Evolutionary conservation across 306 rosid species (phyloP), one percentile per base, ranked within the genome.

Genomic region (Prunus mume): DNA sequence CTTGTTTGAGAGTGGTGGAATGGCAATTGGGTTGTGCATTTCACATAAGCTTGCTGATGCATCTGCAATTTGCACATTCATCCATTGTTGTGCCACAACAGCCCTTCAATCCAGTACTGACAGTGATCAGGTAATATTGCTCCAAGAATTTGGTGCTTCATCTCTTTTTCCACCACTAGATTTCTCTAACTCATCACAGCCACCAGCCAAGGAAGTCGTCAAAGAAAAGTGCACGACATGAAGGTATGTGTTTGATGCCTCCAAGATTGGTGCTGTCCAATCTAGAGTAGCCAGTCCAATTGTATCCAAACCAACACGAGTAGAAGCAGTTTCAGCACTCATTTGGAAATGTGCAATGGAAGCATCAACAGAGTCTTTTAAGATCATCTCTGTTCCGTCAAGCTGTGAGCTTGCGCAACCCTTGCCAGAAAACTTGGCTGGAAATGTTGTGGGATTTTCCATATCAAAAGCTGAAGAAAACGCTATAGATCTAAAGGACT

Each of bases 321-420:
- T 85, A 14, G 85, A 85, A 75, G 85, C 77, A 15, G 81, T 87
- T 45, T 74, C 88, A 12, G 76, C 77, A 1, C 70, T 89, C 38
- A 20, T 89, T 20, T 87, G 88, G 6, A 73, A 81, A 27, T 24
- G 18, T 58, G 18, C 79, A 1, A 77, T 80, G 71, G 76, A 8
- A 18, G 81, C 72, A 6, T 69, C 83, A 28, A 27, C 20, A 8
- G 38, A 24, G 34, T 3, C 34, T 32, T 32, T 32, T 3, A 24
- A 65, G 69, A 22, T 65, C 79, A 34, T 81, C 84, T 14, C 38
- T 83, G 55, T 41, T 81, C 41, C 56, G 74, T 38, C 89, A 81
- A 47, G 38, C 63, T 12, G 81, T 81, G 61, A 83, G 83, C 73
- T 17, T 81, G 17, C 70, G 84, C 5, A 75, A 1, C 64, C 32